Evolutionary conservation across 495 filamentous ascomycete species (phyloP), one percentile per base, ranked within the genome.

Genomic region (Ascobolus immersus): DNA sequence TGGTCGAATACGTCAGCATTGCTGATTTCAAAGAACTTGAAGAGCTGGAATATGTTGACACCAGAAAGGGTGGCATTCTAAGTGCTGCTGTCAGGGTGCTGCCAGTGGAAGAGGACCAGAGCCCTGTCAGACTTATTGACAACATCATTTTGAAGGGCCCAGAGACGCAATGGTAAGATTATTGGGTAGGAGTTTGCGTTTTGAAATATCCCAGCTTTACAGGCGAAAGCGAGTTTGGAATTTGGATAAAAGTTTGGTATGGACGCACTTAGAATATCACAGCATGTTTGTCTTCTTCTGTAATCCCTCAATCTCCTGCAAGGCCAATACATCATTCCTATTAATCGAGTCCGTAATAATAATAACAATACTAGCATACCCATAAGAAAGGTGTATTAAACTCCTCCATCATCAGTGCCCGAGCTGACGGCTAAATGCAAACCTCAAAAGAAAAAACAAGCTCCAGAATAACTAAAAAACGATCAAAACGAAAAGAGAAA

Each of bases 51-150:
- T 58, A 64, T 5, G 59, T 77, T 2, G 69, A 81, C 27, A 59
- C 69, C 0, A 49, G 53, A 2, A 62, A 59, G 36, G 86, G 89
- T 0, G 79, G 70, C 0, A 73, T 96, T 21, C 49, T 96, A 38
- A 93, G 81, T 45, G 75, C 77, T 12, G 86, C 86, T 2, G 53
- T 96, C 21, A 84, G 74, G 55, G 89, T 96, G 76, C 52, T 77
- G 20, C 76, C 79, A 0, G 54, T 92, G 5, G 73, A 86, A 47
- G 52, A 64, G 14, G 71, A 60, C 1, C 80, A 94, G 54, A 69
- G 70, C 0, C 59, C 77, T 5, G 86, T 96, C 13, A 62, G 86
- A 35, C 53, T 96, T 49, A 93, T 96, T 50, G 86, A 96, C 49
- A 96, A 96, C 44, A 69, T 94, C 44, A 73, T 89, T 34, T 52